Evolutionary conservation across 164 flowering plant genomes (phyloP), one percentile per base, ranked within the genome.

Genomic region (Sextonia rubra): DNA sequence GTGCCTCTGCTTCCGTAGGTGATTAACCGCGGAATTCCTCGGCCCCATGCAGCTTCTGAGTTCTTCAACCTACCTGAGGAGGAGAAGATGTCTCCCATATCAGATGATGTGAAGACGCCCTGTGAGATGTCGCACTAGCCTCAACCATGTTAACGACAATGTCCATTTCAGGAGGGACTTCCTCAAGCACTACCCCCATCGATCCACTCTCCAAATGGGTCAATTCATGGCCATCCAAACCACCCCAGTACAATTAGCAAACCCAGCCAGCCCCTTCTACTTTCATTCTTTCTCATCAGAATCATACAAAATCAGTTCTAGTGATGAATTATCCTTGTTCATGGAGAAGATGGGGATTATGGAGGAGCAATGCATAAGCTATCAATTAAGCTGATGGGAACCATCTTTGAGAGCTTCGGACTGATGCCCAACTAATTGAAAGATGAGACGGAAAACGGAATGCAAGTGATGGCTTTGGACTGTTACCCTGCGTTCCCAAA

Each of bases 281-380:
- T 27, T 2, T 27, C 30, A 27, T 27, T 27, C 2, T 2, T 27
- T 27, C 30, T 27, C 30, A 27, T 27, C 30, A 27, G 30, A 27
- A 27, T 27, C 30, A 27, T 27, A 27, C 30, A 27, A 27, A 27
- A 27, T 27, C 30, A 27, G 30, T 27, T n/a, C n/a, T n/a, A n/a
- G n/a, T 32, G 44, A 32, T 32, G 44, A 32, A 7, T 32, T 32
- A 7, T 32, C 9, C 44, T 32, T 32, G 44, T 5, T 14, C 76
- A 82, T 85, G 79, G 75, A 83, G 63, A 86, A 81, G 71, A 86
- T 84, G 87, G 86, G 89, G 64, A 71, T 49, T 86, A 83, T 64
- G 78, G 84, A 22, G 68, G 70, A 56, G 87, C 77, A 3, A 73
- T 76, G 47, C 79, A 80, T 14, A 52, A 22, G 15, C 71, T 84